Evolutionary conservation across 148 eudicot species (phyloP), one percentile per base, ranked within the genome.

Genomic region (Heliosperma pusillum): DNA sequence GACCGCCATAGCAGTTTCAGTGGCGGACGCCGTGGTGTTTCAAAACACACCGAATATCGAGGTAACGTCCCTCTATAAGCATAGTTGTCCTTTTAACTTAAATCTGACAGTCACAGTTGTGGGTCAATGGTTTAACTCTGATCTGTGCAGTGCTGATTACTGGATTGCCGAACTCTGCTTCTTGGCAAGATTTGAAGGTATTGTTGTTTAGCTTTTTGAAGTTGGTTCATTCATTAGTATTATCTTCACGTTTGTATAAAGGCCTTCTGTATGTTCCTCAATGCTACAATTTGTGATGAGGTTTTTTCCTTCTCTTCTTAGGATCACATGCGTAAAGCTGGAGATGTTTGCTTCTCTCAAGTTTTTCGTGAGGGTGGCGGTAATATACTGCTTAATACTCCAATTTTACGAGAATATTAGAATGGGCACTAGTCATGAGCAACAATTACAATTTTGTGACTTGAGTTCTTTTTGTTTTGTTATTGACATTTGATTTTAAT

Each of bases 141-240:
- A 67, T 53, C 29, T 44, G 20, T 83, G 58, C 92, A 95, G 97
- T 95, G 78, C 42, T 89, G 40, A 91, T 95, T 76, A 67, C 88
- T 66, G 97, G 99, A 56, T 87, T 95, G 83, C 99, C 99, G 64
- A 82, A 85, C 47, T 90, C 96, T 82, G 99, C 97, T 61, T 95
- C 99, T 27, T 95, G 99, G 99, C 99, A 95, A 87, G 99, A 95
- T 83, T 88, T 95, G 59, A 95, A 95, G 99, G 99, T 95, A 67
- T 65, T 69, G 15, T 57, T 21, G 6, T 10, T 56, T 21, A 5
- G 24, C 57, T 25, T 40, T 25, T 10, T 65, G 7, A 7, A 29
- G 15, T 58, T 47, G 30, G 24, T 25, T 33, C 20, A 24, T 67
- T 52, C 53, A 29, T 20, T 52, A 1, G 47, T 60, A 22, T 53